phyloP scores from a whole-genome alignment of 78 protist species.

The slime mould (Dictyostelium discoideum) region dicty_2.7 NC_007091.3:2676001-2676500 shows the following conservation, averaged over 20 bases:
- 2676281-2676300: no score
- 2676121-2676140: not conserved
- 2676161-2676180: conserved; percentile 1
- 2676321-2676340: not conserved
- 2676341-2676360: not conserved
- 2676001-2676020: not conserved
- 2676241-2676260: not conserved
- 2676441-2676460: not conserved
- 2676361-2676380: conserved; percentile 10
- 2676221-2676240: not conserved
- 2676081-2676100: not conserved
- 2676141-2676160: conserved; percentile 9
- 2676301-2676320: not conserved
- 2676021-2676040: not conserved
- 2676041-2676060: not conserved
- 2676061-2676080: not conserved
- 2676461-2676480: not conserved
- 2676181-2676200: not conserved
- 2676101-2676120: not conserved
- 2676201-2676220: not conserved
- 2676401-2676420: conserved; percentile 14
- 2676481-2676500: not conserved
- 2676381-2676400: not conserved
- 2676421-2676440: not conserved
- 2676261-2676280: not conserved